phyloP scores from a whole-genome alignment of 139 green algal genomes.

The Tetradesmus lagerheimii region DNA sequence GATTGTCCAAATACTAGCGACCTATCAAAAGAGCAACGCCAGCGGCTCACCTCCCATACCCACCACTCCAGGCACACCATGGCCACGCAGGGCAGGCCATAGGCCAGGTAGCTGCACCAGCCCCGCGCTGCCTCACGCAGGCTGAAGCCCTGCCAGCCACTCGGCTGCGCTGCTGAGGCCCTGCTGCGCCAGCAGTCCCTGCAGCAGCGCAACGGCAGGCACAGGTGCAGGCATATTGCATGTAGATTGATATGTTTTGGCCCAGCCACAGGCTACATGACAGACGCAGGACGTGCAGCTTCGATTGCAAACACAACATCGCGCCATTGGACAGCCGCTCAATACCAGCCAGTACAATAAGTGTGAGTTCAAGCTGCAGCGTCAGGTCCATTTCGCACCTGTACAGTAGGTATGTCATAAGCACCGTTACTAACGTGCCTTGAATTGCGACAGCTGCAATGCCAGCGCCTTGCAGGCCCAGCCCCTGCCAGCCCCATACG shows the following conservation, averaged over 20 bases:
- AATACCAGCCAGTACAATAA: no score
- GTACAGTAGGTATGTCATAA: constrained; percentile 9
- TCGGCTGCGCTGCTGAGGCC: background rate
- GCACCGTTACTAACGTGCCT: background rate
- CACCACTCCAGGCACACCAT: constrained; percentile 36
- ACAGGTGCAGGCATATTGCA: no score
- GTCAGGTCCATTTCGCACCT: background rate
- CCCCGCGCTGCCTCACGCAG: background rate
- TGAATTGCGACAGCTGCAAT: background rate
- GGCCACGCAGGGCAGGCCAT: constrained; percentile 25
- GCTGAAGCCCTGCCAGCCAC: constrained; percentile 6
- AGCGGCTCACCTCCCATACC: constrained; percentile 13
- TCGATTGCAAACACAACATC: no score
- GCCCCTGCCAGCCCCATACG: background rate
- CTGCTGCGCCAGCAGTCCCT: background rate
- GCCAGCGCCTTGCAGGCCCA: constrained; percentile 11
- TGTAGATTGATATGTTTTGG: no score
- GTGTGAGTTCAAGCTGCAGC: background rate
- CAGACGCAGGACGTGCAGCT: no score
- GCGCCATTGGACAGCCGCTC: no score
- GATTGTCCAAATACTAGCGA: no score
- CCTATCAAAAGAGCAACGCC: no score
- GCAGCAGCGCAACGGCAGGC: background rate
- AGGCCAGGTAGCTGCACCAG: constrained; percentile 23
- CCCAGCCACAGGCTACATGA: no score